Evolutionary conservation across 495 filamentous ascomycete genomes (phyloP), one percentile per base, ranked within the genome.

Genomic region (Xylaria acuta): DNA sequence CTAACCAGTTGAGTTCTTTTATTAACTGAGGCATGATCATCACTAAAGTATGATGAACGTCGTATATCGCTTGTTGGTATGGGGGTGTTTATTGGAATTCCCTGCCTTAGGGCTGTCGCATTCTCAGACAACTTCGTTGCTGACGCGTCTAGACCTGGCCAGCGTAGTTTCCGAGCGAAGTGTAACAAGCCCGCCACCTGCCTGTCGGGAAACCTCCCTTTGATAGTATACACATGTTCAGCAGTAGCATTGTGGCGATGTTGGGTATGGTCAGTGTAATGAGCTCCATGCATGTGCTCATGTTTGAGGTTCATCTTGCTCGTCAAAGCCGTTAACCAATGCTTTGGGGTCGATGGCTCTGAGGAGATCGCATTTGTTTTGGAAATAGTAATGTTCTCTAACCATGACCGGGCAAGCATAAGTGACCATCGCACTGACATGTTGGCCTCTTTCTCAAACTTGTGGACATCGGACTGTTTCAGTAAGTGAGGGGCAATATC

Each of bases 401-500:
- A 84, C 83, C 94, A 94, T 3, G 89, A 84, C 20, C 92, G 88
- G 41, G 92, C 93, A 41, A 94, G 85, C 22, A 94, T 81, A 40
- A 97, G 79, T 73, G 94, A 93, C 93, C 93, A 97, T 74, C 91
- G 89, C 18, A 94, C 88, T 72, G 92, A 92, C 20, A 84, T 82
- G 38, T 88, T 91, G 27, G 90, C 87, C 45, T 91, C 82, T 71
- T 86, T 87, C 40, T 92, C 88, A 64, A 94, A 92, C 14, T 85
- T 83, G 36, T 85, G 82, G 34, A 91, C 84, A 71, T 94, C 91
- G 18, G 89, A 84, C 8, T 83, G 78, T 60, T 84, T 88, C 41
- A 91, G 81, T 62, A 82, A 79, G 58, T 85, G 81, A 20, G 79
- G 54, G 70, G 85, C 77, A 71, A 84, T 75, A 79, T 88, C 82